A percentile compares a stretch with the other conserved stretches of the same genome.
Conservation (phyloP, 305 asterid genomes). For the Fraxinus angustifolia region DNA sequence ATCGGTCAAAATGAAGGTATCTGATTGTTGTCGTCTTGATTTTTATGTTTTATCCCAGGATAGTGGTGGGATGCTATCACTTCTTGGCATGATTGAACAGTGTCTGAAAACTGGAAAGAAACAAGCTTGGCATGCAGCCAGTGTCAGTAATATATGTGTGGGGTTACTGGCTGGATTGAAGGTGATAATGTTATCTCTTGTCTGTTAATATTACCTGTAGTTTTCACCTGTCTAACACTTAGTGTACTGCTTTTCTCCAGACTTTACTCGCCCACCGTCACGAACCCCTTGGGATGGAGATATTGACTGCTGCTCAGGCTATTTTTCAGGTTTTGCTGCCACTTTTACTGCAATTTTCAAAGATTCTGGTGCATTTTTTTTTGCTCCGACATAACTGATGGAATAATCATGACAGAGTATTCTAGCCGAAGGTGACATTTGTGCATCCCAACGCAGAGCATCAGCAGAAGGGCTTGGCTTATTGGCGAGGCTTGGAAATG, state of each 20-base stretch:
- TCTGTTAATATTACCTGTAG: neutral
- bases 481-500: slow-evolving; percentile 95
- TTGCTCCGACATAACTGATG: slow-evolving; percentile 21
- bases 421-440: slow-evolving; percentile 91
- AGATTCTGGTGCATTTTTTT: slow-evolving; percentile 20
- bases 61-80: slow-evolving; percentile 82
- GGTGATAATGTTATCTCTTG: slow-evolving; percentile 44
- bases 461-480: slow-evolving; percentile 97
- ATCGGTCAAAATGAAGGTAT: slow-evolving; percentile 23
- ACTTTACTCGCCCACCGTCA: slow-evolving; percentile 77
- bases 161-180: slow-evolving; percentile 93
- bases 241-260: slow-evolving; percentile 44
- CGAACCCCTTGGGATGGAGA: slow-evolving; percentile 77
- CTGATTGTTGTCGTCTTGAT: slow-evolving; percentile 31
- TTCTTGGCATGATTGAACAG: slow-evolving; percentile 74
- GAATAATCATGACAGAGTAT: slow-evolving; percentile 57
- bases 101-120: slow-evolving; percentile 86
- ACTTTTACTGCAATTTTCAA: slow-evolving; percentile 22
- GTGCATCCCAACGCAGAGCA: slow-evolving; percentile 96
- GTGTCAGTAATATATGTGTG: slow-evolving; percentile 90
- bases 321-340: slow-evolving; percentile 76
- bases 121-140: slow-evolving; percentile 78
- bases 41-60: slow-evolving; percentile 64
- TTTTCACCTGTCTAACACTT: slow-evolving; percentile 19
- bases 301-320: slow-evolving; percentile 75